A percentile compares a stretch with the other conserved stretches of the same genome.
phyloP scores from a whole-genome alignment of 169 alveolate genomes.

The Plasmodium gonderi region DNA sequence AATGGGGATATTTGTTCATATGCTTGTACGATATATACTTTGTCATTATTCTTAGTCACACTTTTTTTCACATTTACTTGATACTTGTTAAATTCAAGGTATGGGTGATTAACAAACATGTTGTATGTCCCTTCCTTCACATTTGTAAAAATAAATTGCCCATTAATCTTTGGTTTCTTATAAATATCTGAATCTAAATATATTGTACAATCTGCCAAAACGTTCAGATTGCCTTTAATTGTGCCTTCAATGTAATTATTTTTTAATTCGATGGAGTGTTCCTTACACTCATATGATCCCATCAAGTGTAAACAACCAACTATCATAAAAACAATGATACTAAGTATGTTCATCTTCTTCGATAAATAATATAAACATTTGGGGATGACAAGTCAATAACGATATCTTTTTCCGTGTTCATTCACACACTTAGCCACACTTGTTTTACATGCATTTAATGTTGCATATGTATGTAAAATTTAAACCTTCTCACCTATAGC shows the following conservation, averaged over 20 bases:
- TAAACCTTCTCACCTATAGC: neutral
- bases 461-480: neutral
- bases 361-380: neutral
- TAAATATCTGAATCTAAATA: conserved; percentile 65
- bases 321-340: neutral
- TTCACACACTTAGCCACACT: too few species aligned
- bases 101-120: conserved; percentile 70
- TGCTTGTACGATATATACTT: conserved; percentile 51
- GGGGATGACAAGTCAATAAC: neutral
- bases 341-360: neutral
- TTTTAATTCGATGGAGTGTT: conserved; percentile 37
- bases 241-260: conserved; percentile 72
- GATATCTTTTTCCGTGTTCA: too few species aligned
- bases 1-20: conserved; percentile 61
- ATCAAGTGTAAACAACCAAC: conserved; percentile 2
- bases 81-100: conserved; percentile 52
- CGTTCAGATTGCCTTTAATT: conserved; percentile 1
- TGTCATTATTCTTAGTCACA: conserved; percentile 52
- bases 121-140: conserved; percentile 70
- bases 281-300: conserved; percentile 5
- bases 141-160: conserved; percentile 57
- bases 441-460: too few species aligned
- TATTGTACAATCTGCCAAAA: conserved; percentile 49
- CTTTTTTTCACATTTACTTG: conserved; percentile 65
- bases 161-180: conserved; percentile 53